Evolutionary conservation across 2,329 filamentous ascomycete genomes (phyloP).

Genomic region (Penicillium sp.): DNA sequence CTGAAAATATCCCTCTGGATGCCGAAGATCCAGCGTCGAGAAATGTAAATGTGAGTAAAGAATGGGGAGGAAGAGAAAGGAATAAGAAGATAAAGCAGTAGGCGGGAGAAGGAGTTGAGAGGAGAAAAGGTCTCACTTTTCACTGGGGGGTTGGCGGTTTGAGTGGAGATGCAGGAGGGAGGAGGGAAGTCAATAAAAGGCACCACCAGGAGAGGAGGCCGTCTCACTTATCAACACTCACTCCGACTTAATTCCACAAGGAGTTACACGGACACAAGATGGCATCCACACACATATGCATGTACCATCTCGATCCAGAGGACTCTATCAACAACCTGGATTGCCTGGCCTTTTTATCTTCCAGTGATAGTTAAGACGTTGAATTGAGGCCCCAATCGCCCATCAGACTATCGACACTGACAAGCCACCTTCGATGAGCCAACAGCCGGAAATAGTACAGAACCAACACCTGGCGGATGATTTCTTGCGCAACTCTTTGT

Average conservation of each 20-base stretch:
- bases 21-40: constrained; percentile 8
- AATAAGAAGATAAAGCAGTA: constrained; percentile 7
- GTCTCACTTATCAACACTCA: constrained; percentile 13
- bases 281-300: neutral
- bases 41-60: constrained; percentile 7
- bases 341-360: neutral
- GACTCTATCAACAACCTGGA: neutral
- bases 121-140: constrained; percentile 15
- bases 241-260: constrained; percentile 14
- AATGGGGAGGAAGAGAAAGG: constrained; percentile 11
- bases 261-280: neutral
- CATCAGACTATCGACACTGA: no score
- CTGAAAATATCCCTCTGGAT: constrained; percentile 12
- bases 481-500: constrained; percentile 4
- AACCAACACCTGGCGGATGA: neutral
- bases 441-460: constrained; percentile 5
- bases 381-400: neutral
- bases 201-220: constrained; percentile 7
- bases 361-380: neutral
- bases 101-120: constrained; percentile 9
- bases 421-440: neutral
- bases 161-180: constrained; percentile 11
- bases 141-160: constrained; percentile 15
- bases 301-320: neutral
- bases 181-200: constrained; percentile 11